phyloP scores from a whole-genome alignment of 2,329 filamentous ascomycete genomes.

The Stemphylium beticola region DNA sequence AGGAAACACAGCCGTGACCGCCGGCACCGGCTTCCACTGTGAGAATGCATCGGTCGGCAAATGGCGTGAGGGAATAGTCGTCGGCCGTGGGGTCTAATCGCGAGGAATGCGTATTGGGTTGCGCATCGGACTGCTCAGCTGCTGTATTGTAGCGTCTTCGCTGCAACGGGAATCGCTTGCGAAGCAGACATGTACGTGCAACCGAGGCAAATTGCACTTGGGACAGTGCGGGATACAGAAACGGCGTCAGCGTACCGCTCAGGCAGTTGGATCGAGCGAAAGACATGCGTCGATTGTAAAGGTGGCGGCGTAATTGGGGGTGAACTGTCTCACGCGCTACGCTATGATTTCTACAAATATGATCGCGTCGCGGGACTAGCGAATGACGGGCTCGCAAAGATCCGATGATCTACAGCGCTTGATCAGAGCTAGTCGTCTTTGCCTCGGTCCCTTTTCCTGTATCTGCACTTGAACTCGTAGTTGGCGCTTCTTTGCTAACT shows the following conservation, averaged over 20 bases:
- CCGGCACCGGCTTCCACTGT: constrained; percentile 80
- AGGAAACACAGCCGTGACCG: constrained; percentile 92
- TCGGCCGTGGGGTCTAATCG: constrained; percentile 78
- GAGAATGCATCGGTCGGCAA: constrained; percentile 84
- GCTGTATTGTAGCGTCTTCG: constrained; percentile 41
- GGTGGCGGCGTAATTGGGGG: constrained; percentile 1
- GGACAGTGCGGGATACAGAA: constrained; percentile 53
- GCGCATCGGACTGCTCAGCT: constrained; percentile 9
- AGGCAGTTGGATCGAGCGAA: constrained; percentile 35
- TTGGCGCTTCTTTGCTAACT: neutral
- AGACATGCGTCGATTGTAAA: constrained; percentile 34
- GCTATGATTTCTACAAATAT: neutral
- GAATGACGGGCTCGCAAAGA: constrained; percentile 5
- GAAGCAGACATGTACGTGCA: constrained; percentile 25
- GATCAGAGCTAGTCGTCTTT: neutral
- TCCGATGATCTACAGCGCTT: constrained; percentile 10
- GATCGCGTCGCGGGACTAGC: constrained; percentile 12
- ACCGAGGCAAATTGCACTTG: constrained; percentile 30
- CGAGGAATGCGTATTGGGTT: constrained; percentile 24
- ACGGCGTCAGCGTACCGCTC: constrained; percentile 51
- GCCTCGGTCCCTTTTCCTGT: neutral
- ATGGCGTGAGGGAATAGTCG: constrained; percentile 82
- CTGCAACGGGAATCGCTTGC: constrained; percentile 17
- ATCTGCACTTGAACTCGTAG: neutral
- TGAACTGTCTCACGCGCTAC: neutral